These are phyloP conservation scores for Casaregolazyma lundiana DNA, from an alignment of 1,139 yeast genomes.

Conservation along the genomic window DNA sequence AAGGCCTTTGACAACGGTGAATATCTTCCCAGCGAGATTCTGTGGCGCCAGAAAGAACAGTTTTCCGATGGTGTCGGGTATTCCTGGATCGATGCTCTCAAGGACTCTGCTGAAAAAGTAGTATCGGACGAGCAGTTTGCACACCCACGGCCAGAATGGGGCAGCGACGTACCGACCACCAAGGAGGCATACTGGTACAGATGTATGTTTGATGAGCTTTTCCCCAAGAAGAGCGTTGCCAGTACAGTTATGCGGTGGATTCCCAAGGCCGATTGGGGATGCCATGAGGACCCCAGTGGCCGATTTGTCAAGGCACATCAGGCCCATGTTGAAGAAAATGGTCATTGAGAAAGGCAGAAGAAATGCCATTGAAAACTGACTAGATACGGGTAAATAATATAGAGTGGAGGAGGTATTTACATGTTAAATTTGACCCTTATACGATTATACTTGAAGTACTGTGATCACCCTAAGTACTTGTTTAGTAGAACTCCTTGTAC, in stretches of 20 bases:
- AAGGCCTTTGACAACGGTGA: slow-evolving; percentile 94
- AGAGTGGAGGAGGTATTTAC: background rate
- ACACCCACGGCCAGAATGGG: slow-evolving; percentile 94
- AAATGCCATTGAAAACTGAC: too few relatives aligned
- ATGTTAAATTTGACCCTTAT: background rate
- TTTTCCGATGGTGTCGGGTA: slow-evolving; percentile 99
- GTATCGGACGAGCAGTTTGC: slow-evolving; percentile 87
- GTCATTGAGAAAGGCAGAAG: slow-evolving; percentile 11
- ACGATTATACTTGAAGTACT: too few relatives aligned
- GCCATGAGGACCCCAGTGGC: slow-evolving; percentile 97
- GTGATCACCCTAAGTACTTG: too few relatives aligned
- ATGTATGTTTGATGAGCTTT: slow-evolving; percentile 87
- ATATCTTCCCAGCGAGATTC: slow-evolving; percentile 90
- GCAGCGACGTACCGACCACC: slow-evolving; percentile 86
- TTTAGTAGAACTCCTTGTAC: slow-evolving; percentile 18
- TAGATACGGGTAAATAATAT: too few relatives aligned
- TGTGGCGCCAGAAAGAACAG: slow-evolving; percentile 99
- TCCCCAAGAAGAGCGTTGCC: slow-evolving; percentile 89
- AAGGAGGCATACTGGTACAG: slow-evolving; percentile 99
- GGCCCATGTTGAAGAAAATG: slow-evolving; percentile 24
- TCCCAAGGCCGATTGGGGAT: slow-evolving; percentile 99
- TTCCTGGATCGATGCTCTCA: slow-evolving; percentile 97
- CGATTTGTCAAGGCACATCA: slow-evolving; percentile 85
- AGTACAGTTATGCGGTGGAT: slow-evolving; percentile 98
- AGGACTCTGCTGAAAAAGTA: slow-evolving; percentile 86